A percentile compares a stretch with the other conserved stretches of the same genome.
These are phyloP conservation scores for Alternaria infectoria DNA, from an alignment of 2,329 filamentous ascomycete species.

Conservation along the genomic window DNA sequence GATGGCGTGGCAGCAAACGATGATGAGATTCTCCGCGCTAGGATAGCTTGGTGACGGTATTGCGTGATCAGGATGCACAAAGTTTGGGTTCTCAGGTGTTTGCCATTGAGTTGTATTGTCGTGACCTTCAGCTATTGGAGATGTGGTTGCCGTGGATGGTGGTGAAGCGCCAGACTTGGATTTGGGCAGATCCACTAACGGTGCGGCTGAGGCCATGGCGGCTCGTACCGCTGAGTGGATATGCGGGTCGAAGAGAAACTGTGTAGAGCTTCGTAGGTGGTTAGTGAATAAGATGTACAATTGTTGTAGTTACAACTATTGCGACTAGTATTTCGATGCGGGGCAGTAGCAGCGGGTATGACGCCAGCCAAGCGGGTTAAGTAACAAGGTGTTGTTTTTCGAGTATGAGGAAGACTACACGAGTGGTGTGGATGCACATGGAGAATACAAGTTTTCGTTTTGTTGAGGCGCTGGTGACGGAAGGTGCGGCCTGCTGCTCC, in stretches of 20 bases:
- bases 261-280: background rate
- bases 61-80: slow-evolving; percentile 37
- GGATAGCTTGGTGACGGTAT: slow-evolving; percentile 34
- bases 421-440: background rate
- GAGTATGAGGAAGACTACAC: background rate
- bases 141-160: slow-evolving; percentile 8
- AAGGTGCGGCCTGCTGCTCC: slow-evolving; percentile 8
- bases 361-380: slow-evolving; percentile 1
- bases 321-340: background rate
- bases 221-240: slow-evolving; percentile 6
- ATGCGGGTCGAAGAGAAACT: slow-evolving; percentile 11
- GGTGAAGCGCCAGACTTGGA: slow-evolving; percentile 30
- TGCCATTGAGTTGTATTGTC: slow-evolving; percentile 4
- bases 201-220: slow-evolving; percentile 41
- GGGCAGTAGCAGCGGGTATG: background rate
- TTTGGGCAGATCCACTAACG: slow-evolving; percentile 37
- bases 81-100: slow-evolving; percentile 23
- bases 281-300: background rate
- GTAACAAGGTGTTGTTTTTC: background rate
- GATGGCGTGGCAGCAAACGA: slow-evolving; percentile 86
- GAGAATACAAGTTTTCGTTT: slow-evolving; percentile 1
- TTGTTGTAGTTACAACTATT: background rate
- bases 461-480: slow-evolving; percentile 16
- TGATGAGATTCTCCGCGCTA: slow-evolving; percentile 62
- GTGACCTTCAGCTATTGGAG: slow-evolving; percentile 7